Base-by-base conservation (phyloP, 208 protist genomes). In the Acanthamoeba triangularis region DNA sequence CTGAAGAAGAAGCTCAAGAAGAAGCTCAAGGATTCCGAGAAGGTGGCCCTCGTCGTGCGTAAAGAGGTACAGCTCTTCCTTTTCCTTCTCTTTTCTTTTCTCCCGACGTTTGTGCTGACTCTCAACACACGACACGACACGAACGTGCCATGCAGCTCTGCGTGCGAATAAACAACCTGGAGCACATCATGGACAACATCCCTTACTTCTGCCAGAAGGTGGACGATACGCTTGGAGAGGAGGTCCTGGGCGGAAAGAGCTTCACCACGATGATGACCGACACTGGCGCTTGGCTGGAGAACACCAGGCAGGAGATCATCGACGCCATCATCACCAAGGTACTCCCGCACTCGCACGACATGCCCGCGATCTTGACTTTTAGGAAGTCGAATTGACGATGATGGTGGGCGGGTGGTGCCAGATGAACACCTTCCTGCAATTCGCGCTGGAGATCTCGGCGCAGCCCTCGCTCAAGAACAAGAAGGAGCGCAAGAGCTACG, bases 261-360 rank as follows among this genome's bases (percentile, higher is more conserved):
- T 93, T 93, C 61, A 76, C 87, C n/a, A 25, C 33, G 6, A 76
- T 93, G 87, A 67, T 93, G 52, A 2, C 18, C 23, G 59, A 49
- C 16, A 93, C 87, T 20, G n/a, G 88, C 25, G 59, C 18, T 6
- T 93, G 54, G 87, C 33, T 93, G 18, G 47, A 76, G 30, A 54
- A 10, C 25, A 59, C 87, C 18, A 7, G 61, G 35, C 87, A 93
- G 37, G 87, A 93, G 30, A 93, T 93, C 37, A 56, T 93, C 41
- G 37, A 93, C n/a, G 87, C 59, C 61, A 67, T 93, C n/a, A 93
- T 93, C 30, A 93, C 87, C 41, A 93, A 93, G 87, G 74, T 93
- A 54, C 72, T 74, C n/a, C n/a, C 87, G 49, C 52, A 0, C 74
- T 52, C 37, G 20, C 87, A 93, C 11, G 72, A 74, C 76, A 54